These are phyloP conservation scores for Lathyrus oleraceus DNA, from an alignment of 306 rosid genomes.

Conservation along the genomic window DNA sequence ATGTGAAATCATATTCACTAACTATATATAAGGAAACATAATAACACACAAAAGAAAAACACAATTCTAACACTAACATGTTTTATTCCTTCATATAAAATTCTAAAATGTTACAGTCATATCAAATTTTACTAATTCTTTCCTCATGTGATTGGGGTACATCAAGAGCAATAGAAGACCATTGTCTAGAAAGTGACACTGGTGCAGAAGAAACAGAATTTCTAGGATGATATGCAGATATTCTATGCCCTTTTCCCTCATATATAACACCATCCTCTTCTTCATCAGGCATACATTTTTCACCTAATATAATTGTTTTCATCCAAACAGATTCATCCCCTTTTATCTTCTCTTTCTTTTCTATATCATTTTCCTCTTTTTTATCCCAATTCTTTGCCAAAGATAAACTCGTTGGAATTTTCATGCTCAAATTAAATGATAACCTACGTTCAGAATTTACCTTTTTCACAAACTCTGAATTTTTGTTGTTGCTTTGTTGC, in stretches of 20 bases:
- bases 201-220: conserved; percentile 31
- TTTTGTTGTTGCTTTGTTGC: conserved; percentile 19
- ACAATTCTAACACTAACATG: not conserved
- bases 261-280: conserved; percentile 55
- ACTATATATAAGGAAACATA: not conserved
- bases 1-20: not conserved
- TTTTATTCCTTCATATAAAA: not conserved
- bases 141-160: conserved; percentile 20
- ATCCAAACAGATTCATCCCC: conserved; percentile 74
- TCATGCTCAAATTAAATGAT: conserved; percentile 45
- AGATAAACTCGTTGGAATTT: conserved; percentile 55
- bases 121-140: conserved; percentile 15
- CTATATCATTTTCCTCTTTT: not conserved
- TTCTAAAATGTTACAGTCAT: not conserved
- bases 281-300: conserved; percentile 65
- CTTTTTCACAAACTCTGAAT: conserved; percentile 34
- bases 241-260: conserved; percentile 62
- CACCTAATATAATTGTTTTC: conserved; percentile 82
- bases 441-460: conserved; percentile 46
- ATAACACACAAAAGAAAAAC: not conserved
- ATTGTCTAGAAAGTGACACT: conserved; percentile 50
- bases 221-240: conserved; percentile 72
- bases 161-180: conserved; percentile 44
- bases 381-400: conserved; percentile 43
- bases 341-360: conserved; percentile 39